These are phyloP conservation scores for Coemansia javaensis DNA, from an alignment of 192 early-diverging fungal genomes.

Conservation along the genomic window DNA sequence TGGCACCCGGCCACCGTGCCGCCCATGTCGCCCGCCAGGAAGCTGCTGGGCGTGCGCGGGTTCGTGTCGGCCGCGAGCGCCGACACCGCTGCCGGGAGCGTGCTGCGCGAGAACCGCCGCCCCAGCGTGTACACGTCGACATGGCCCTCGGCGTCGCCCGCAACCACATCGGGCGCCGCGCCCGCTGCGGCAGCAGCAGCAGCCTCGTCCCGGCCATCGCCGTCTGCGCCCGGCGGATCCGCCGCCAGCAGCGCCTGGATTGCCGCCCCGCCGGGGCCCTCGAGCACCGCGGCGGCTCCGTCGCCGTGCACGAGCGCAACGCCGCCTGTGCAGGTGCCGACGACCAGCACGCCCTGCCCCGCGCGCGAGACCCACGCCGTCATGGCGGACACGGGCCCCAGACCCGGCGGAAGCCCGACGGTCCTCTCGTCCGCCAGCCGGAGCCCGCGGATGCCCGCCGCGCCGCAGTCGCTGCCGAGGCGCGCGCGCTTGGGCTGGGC, in stretches of 20 bases:
- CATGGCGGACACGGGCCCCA: constrained; percentile 18
- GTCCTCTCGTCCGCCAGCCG: constrained; percentile 1
- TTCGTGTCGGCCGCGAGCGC: constrained; percentile 27
- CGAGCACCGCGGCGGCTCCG: constrained; percentile 6
- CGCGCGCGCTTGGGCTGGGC: constrained; percentile 7
- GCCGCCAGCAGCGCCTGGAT: constrained; percentile 26
- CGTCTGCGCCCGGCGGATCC: constrained; percentile 1
- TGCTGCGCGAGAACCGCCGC: constrained; percentile 32
- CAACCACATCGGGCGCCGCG: constrained; percentile 17
- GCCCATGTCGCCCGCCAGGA: constrained; percentile 38
- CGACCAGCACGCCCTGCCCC: constrained; percentile 2
- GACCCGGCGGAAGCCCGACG: constrained; percentile 7
- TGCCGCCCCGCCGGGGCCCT: constrained; percentile 17
- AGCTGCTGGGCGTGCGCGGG: constrained; percentile 28
- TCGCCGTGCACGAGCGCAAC: constrained; percentile 20
- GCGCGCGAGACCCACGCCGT: constrained; percentile 12
- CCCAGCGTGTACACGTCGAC: constrained; percentile 21
- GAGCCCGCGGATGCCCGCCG: neutral
- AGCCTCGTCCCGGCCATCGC: neutral
- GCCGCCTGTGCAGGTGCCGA: constrained; percentile 28
- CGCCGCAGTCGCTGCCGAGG: neutral
- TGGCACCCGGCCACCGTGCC: constrained; percentile 33
- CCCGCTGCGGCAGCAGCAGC: neutral
- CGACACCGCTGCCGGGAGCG: constrained; percentile 29
- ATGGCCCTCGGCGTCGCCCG: constrained; percentile 35